Evolutionary conservation across 2,329 filamentous ascomycete species (phyloP), one percentile per base, ranked within the genome.

Genomic region (Pezicula rhizophila): DNA sequence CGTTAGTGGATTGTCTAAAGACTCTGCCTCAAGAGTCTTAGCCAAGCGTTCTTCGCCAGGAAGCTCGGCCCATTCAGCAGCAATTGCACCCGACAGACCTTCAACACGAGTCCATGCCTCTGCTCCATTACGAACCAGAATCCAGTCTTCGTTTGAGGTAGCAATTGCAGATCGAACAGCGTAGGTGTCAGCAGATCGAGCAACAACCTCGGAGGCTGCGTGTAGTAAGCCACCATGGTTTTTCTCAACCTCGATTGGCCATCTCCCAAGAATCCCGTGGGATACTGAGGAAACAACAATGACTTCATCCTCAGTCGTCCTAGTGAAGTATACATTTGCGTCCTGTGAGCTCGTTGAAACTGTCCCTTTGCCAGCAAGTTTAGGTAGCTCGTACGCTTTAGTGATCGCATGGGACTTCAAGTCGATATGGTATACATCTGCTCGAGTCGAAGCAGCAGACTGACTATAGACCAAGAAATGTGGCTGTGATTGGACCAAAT

Each of bases 391-490:
- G 64, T 96, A 96, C 1, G 85, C 85, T 65, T 88, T 89, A n/a
- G 75, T 77, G 25, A 92, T 77, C 23, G 40, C 40, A 31, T 42
- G n/a, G n/a, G 40, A 15, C 76, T 78, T 47, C 76, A 88, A 67
- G 57, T 95, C 79, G 51, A 95, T 78, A 60, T 95, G 89, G 63
- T 85, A 96, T 26, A 97, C 85, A 53, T 95, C 86, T 3, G 86
- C 92, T 73, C 87, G 89, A 63, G 91, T 87, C 15, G 82, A 82
- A 2, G 72, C 72, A 33, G 74, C 74, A 0, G 88, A 88, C 58
- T 84, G 77, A 58, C 82, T 89, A 58, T 96, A 87, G 5, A 96
- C 86, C 28, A 96, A 72, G 70, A 96, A 95, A 70, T 95, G 89
- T 34, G 89, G 76, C 41, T 82, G 75, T 4, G 87, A 85, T 61